These are phyloP conservation scores for Brasilioporus rufonigricans DNA, from an alignment of 768 basidiomycete species.

Conservation along the genomic window DNA sequence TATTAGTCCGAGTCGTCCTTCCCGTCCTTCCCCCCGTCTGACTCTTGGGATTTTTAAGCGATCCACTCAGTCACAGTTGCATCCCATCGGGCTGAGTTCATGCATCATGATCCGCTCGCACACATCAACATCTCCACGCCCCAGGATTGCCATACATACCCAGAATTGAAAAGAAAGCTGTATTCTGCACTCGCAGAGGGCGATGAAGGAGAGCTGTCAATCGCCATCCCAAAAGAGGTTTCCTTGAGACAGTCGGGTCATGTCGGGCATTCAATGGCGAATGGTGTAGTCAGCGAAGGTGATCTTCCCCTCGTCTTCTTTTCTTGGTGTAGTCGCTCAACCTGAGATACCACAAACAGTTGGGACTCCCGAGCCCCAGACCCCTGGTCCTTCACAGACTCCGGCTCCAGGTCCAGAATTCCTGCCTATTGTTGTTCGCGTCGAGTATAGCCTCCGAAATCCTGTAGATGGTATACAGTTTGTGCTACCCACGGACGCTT, in stretches of 20 bases:
- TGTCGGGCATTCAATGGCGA: conserved; percentile 34
- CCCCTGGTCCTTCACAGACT: conserved; percentile 45
- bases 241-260: conserved; percentile 59
- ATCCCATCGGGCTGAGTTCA: conserved; percentile 72
- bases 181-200: conserved; percentile 89
- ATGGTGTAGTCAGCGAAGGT: conserved; percentile 58
- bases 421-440: conserved; percentile 69
- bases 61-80: conserved; percentile 73
- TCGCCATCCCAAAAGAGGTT: conserved; percentile 77
- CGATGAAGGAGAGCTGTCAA: conserved; percentile 93
- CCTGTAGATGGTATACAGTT: conserved; percentile 86
- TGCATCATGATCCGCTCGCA: conserved; percentile 71
- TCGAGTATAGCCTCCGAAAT: conserved; percentile 79
- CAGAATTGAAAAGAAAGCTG: conserved; percentile 88
- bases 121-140: conserved; percentile 64
- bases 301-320: conserved; percentile 10
- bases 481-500: conserved; percentile 74
- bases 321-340: conserved; percentile 6
- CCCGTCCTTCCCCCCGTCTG: conserved; percentile 21
- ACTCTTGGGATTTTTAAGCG: conserved; percentile 40
- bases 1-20: conserved; percentile 20
- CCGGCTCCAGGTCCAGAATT: conserved; percentile 57
- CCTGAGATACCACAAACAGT: conserved; percentile 34
- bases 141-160: conserved; percentile 82
- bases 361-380: conserved; percentile 82